Evolutionary conservation across 345 rosid species (phyloP), one percentile per base, ranked within the genome.

Genomic region (Eucalyptus viminalis): DNA sequence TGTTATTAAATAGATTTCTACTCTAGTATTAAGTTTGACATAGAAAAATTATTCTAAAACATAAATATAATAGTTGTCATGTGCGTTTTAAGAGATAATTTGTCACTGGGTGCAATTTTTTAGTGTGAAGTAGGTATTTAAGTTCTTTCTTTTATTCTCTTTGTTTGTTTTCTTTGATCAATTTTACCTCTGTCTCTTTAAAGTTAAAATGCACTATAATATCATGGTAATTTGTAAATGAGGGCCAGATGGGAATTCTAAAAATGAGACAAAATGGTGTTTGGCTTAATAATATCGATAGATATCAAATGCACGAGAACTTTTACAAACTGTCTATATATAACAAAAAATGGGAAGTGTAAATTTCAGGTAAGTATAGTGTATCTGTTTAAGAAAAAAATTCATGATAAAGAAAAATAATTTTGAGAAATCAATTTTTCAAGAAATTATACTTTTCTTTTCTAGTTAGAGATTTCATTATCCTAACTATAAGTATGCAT

Each of bases 1-100:
- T 1, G 0, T 53, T 0, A 8, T 2, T 24, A 4, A 53, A 53
- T 0, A 0, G 0, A 21, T 53, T 21, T 53, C 0, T 53, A 53
- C 0, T 0, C 1, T 0, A 8, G 1, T 19, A 53, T 3, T 21
- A 21, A 19, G 25, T 53, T 53, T 53, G 0, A 2, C 8, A 53
- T 53, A 53, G 2, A 53, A 53, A 17, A 53, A 7, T 53, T 7
- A 53, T 53, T 53, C 0, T 51, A 0, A 0, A 51, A 51, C 54
- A 53, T 53, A 53, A 53, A 19, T 53, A 53, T 0, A 53, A 53
- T 53, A 0, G 0, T 53, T 19, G 0, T 8, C 1, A 53, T 19
- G 10, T 1, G 22, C 1, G 0, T 2, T 2, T 0, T 7, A 17
- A 53, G 1, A 51, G 4, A 16, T 22, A 51, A 7, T 65, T 67